Evolutionary conservation across 192 early-diverging fungal species (phyloP), one percentile per base, ranked within the genome.

Genomic region (Gorgonomyces haynaldii): DNA sequence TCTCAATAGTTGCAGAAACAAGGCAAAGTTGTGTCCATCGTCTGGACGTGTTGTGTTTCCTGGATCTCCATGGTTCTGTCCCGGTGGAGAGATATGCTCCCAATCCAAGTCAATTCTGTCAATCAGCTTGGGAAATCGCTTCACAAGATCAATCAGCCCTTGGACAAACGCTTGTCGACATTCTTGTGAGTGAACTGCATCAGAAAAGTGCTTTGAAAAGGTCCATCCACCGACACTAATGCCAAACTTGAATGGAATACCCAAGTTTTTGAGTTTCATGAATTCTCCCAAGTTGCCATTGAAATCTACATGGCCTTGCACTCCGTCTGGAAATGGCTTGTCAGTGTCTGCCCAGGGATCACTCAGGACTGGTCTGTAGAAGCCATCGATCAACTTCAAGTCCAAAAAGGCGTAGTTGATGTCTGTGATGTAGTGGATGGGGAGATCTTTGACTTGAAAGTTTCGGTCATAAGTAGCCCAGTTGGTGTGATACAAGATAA

Each of bases 11-110:
- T 60, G 59, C 47, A 97, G 62, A 44, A 99, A 72, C 16, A 50
- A 57, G 22, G 81, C 76, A 62, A 90, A 93, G 56, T 90, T 87
- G 37, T 52, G 40, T 6, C 77, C 86, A 47, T 99, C 92, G 20
- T 84, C 67, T 13, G 75, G 67, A 22, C 67, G 74, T 4, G 62
- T 66, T 12, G 54, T 42, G 47, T 81, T 84, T 17, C 73, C 82
- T 16, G 64, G 69, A 17, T 54, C 57, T 26, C 72, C 72, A 40
- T 61, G 58, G 34, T 65, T 64, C 20, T 48, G 15, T n/a, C 63
- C 60, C 16, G 37, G 28, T 1, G 66, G 64, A 19, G 54, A 60
- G 27, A 74, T 70, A 52, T 74, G 58, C 35, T 74, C 71, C 71
- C 71, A 74, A 44, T 74, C 71, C 53, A 72, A 50, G 37, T 67